phyloP scores from a whole-genome alignment of 345 rosid genomes.

The Sisymbrium altissimum region DNA sequence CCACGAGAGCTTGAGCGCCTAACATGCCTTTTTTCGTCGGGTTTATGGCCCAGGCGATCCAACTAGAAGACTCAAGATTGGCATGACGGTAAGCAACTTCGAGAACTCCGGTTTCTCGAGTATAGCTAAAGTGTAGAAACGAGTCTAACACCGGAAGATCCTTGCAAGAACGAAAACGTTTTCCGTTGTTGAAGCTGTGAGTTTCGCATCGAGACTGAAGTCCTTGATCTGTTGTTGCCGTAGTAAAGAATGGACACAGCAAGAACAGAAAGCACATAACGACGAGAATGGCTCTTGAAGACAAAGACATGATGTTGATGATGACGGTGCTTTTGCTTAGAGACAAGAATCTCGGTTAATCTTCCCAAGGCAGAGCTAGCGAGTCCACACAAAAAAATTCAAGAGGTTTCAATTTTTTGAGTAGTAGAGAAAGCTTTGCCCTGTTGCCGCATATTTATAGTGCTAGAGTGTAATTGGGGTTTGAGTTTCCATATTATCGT shows the following conservation, averaged over 20 bases:
- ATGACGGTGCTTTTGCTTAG: background rate
- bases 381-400: too few relatives aligned
- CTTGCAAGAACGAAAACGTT: background rate
- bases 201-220: constrained; percentile 22
- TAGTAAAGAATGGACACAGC: background rate
- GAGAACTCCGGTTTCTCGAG: constrained; percentile 29
- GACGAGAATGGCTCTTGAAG: background rate
- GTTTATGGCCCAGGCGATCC: constrained; percentile 70
- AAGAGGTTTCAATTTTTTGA: too few relatives aligned
- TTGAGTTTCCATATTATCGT: too few relatives aligned
- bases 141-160: background rate
- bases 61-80: constrained; percentile 35
- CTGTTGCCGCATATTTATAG: too few relatives aligned
- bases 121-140: background rate
- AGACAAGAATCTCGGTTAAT: too few relatives aligned
- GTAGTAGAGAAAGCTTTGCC: too few relatives aligned
- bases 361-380: too few relatives aligned
- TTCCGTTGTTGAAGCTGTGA: constrained; percentile 35
- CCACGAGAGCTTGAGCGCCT: constrained; percentile 56
- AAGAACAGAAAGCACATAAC: background rate
- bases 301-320: background rate
- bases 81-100: constrained; percentile 52
- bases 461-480: too few relatives aligned
- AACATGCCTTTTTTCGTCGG: constrained; percentile 39
- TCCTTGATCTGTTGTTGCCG: constrained; percentile 14